Evolutionary conservation across 108 stramenopile genomes (phyloP).

Genomic region (Fistulifera pelliculosa): DNA sequence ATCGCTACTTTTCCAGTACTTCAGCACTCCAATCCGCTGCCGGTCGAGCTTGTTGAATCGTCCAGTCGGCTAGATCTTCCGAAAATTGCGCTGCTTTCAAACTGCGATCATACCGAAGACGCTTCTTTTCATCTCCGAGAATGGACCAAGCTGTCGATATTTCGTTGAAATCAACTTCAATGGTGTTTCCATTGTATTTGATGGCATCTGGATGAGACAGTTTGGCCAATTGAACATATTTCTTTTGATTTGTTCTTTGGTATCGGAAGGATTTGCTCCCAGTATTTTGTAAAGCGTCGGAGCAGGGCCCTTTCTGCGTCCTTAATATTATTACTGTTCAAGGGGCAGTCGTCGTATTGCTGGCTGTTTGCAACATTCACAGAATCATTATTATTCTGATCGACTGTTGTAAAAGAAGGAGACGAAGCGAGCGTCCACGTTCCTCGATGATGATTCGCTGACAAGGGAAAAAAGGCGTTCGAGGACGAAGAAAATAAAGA

Average conservation of each 20-base stretch:
- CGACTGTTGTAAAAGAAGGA: no score
- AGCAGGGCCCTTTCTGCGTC: no score
- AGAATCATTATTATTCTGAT: no score
- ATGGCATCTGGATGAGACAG: constrained; percentile 64
- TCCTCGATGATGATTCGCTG: no score
- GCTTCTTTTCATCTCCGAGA: constrained; percentile 34
- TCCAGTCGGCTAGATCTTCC: constrained; percentile 11
- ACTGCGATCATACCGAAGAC: constrained; percentile 63
- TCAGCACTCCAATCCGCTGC: constrained; percentile 10
- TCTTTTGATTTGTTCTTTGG: constrained; percentile 44
- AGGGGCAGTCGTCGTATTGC: no score
- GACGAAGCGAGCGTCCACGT: no score
- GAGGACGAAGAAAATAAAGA: no score
- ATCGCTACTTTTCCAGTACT: constrained; percentile 48
- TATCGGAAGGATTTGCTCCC: constrained; percentile 35
- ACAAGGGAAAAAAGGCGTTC: no score
- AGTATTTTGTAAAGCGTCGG: constrained; percentile 64
- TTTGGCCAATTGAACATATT: constrained; percentile 46
- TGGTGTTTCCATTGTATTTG: constrained; percentile 3
- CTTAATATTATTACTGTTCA: no score
- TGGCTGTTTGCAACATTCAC: no score
- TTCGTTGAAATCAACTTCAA: constrained; percentile 34
- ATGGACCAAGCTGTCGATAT: constrained; percentile 58
- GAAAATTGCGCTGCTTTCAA: constrained; percentile 41
- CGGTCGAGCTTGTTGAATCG: constrained; percentile 38